Evolutionary conservation across 2,329 filamentous ascomycete genomes (phyloP).

Genomic region (Trichoderma simmonsii): DNA sequence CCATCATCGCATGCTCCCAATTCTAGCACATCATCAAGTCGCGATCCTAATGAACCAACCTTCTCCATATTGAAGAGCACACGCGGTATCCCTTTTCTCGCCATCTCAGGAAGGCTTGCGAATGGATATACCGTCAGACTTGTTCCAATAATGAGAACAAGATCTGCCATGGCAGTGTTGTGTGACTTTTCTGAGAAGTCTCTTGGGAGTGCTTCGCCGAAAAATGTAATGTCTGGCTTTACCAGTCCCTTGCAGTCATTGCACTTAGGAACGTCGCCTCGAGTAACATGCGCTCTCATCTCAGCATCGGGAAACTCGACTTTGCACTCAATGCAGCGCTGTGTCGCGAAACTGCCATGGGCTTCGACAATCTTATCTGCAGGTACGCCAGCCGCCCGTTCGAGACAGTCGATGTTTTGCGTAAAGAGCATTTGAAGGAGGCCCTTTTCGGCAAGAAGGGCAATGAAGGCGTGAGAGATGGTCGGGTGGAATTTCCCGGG

Average conservation of each 20-base stretch:
- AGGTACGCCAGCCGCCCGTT: constrained; percentile 81
- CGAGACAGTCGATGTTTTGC: constrained; percentile 96
- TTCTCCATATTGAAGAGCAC: constrained; percentile 83
- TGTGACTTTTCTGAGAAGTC: constrained; percentile 36
- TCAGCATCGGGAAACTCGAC: constrained; percentile 64
- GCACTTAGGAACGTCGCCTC: constrained; percentile 70
- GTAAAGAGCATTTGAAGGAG: constrained; percentile 85
- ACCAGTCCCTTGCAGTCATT: constrained; percentile 70
- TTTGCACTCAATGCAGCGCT: constrained; percentile 89
- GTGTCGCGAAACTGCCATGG: constrained; percentile 89
- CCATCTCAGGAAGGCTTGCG: constrained; percentile 69
- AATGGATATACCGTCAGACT: constrained; percentile 88
- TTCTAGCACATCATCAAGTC: constrained; percentile 79
- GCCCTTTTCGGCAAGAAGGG: constrained; percentile 73
- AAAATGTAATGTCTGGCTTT: constrained; percentile 95
- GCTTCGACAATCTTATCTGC: constrained; percentile 82
- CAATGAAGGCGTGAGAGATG: constrained; percentile 84
- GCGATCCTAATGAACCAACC: constrained; percentile 73
- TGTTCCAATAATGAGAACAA: constrained; percentile 84
- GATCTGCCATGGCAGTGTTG: constrained; percentile 62
- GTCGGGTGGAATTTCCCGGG: constrained; percentile 88
- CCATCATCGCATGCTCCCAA: constrained; percentile 82
- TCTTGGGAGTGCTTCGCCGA: constrained; percentile 65
- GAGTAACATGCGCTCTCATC: constrained; percentile 68
- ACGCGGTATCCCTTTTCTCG: constrained; percentile 62